A percentile compares a stretch with the other conserved stretches of the same genome.
Conservation (phyloP, 495 filamentous ascomycete species). For the Penicillium roqueforti region DNA sequence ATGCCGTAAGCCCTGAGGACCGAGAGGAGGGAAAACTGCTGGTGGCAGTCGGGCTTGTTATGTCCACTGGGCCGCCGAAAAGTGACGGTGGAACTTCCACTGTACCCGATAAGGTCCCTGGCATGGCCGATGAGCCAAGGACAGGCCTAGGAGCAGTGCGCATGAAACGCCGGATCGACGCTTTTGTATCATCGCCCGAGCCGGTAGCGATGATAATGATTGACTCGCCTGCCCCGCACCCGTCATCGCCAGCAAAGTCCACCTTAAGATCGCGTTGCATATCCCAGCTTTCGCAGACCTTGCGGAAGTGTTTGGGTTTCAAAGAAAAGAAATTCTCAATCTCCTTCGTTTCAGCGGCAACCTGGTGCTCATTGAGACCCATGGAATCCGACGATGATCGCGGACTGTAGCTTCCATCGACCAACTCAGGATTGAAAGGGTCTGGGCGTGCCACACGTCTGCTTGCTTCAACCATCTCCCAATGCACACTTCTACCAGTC, state of each 20-base stretch:
- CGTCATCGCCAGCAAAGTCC: slow-evolving; percentile 82
- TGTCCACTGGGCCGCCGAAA: slow-evolving; percentile 32
- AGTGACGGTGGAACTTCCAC: slow-evolving; percentile 23
- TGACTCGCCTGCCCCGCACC: slow-evolving; percentile 64
- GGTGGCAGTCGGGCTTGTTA: slow-evolving; percentile 6
- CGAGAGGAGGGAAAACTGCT: slow-evolving; percentile 27
- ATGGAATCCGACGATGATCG: slow-evolving; percentile 66
- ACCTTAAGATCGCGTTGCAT: slow-evolving; percentile 84
- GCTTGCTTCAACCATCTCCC: slow-evolving; percentile 75
- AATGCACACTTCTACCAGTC: slow-evolving; percentile 69
- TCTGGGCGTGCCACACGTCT: slow-evolving; percentile 67
- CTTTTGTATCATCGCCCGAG: slow-evolving; percentile 49
- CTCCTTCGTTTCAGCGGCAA: slow-evolving; percentile 69
- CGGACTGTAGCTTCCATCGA: slow-evolving; percentile 66
- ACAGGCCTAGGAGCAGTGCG: slow-evolving; percentile 16
- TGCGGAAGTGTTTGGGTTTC: slow-evolving; percentile 74
- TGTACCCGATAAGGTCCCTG: neutral
- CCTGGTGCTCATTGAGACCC: slow-evolving; percentile 64
- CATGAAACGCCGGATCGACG: slow-evolving; percentile 50
- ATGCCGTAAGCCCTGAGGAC: slow-evolving; percentile 15
- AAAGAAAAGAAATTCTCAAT: slow-evolving; percentile 72
- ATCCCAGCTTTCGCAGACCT: slow-evolving; percentile 81
- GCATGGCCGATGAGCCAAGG: slow-evolving; percentile 12
- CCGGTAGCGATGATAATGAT: slow-evolving; percentile 72
- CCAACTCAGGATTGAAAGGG: slow-evolving; percentile 54